Conservation (phyloP, 306 rosid genomes). For the Pyrus betulifolia region DNA sequence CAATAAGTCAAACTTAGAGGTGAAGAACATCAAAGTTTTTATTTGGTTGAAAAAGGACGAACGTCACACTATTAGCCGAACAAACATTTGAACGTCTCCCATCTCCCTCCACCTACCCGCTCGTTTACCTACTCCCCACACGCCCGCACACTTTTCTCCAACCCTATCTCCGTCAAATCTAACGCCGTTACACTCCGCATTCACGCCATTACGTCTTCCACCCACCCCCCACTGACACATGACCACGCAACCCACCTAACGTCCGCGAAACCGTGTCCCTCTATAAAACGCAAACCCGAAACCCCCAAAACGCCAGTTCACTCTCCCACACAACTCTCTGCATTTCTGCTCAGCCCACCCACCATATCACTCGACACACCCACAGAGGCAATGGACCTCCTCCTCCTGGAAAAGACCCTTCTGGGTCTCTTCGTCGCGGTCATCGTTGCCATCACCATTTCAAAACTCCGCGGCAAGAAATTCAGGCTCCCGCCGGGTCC, state of each 20-base stretch:
- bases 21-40: background rate
- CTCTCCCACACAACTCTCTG: background rate
- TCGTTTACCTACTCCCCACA: background rate
- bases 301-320: background rate
- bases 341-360: background rate
- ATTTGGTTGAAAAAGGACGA: background rate
- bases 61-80: background rate
- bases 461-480: constrained; percentile 58
- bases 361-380: background rate
- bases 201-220: background rate
- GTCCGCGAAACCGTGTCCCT: background rate
- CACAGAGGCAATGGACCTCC: constrained; percentile 53
- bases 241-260: background rate
- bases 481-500: constrained; percentile 95
- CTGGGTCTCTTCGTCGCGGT: constrained; percentile 52
- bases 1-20: no score
- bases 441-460: constrained; percentile 38
- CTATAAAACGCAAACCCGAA: background rate
- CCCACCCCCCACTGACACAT: background rate
- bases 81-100: background rate
- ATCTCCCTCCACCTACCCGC: background rate
- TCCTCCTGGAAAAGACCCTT: constrained; percentile 73
- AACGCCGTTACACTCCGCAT: background rate
- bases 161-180: background rate
- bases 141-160: background rate